phyloP scores from a whole-genome alignment of 441 rosid species.

The Corymbia citriodora region DNA sequence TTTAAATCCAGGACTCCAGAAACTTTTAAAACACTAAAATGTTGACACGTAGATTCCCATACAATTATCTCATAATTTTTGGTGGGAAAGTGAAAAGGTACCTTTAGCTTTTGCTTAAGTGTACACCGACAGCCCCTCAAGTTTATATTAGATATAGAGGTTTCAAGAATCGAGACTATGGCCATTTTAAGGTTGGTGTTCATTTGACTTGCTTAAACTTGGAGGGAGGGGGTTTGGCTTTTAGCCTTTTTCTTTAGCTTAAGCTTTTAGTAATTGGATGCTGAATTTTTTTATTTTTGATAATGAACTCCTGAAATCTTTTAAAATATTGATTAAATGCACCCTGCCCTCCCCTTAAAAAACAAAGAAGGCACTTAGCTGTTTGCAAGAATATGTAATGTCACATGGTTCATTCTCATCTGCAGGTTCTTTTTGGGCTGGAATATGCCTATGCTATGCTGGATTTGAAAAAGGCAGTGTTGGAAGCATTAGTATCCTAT shows the following conservation, averaged over 20 bases:
- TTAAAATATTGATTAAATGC: neutral
- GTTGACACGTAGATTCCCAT: neutral
- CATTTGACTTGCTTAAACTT: neutral
- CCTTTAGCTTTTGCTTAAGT: neutral
- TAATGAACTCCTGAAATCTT: neutral
- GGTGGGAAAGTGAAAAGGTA: neutral
- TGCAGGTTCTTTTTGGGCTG: slow-evolving; percentile 82
- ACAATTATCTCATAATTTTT: neutral
- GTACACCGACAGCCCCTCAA: neutral
- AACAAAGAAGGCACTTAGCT: neutral
- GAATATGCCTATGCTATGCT: slow-evolving; percentile 70
- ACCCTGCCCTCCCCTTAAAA: neutral
- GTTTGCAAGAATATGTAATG: neutral
- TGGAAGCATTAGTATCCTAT: slow-evolving; percentile 19
- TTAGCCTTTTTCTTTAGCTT: neutral
- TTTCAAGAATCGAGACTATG: neutral
- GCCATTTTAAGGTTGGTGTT: neutral
- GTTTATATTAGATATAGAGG: neutral
- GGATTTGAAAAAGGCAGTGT: slow-evolving; percentile 34
- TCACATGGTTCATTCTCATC: neutral
- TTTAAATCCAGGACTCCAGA: neutral
- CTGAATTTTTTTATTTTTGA: neutral
- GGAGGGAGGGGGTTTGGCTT: neutral
- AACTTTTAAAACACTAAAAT: neutral
- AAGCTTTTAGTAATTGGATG: neutral